Conservation (phyloP, 2,329 filamentous ascomycete species). For the Endothia cerciana region DNA sequence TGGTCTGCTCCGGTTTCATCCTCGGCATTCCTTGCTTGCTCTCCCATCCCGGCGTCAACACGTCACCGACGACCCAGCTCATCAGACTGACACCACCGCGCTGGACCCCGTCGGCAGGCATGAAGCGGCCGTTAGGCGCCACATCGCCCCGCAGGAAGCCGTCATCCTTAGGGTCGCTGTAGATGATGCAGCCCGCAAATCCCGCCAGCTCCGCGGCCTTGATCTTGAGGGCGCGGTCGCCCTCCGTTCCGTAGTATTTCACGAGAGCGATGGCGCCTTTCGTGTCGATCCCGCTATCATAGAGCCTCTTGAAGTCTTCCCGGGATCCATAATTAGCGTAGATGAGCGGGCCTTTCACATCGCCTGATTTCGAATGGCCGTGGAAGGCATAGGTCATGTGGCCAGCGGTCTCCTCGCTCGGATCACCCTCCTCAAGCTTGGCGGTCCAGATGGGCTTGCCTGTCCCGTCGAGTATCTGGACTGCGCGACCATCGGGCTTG, state of each 20-base stretch:
- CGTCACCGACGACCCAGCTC: conserved; percentile 85
- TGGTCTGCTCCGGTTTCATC: conserved; percentile 69
- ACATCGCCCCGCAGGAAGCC: conserved; percentile 74
- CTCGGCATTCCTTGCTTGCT: conserved; percentile 68
- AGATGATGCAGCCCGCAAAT: conserved; percentile 85
- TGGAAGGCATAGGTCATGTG: conserved; percentile 82
- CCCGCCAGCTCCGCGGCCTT: conserved; percentile 88
- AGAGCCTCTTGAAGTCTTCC: conserved; percentile 77
- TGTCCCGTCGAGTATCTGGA: conserved; percentile 76
- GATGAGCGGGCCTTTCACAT: conserved; percentile 82
- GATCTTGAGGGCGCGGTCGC: conserved; percentile 78
- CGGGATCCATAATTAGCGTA: conserved; percentile 92
- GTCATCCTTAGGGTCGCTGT: conserved; percentile 86
- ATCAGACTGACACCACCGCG: conserved; percentile 79
- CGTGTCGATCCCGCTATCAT: conserved; percentile 72
- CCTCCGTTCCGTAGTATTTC: conserved; percentile 75
- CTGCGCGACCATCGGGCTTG: conserved; percentile 71
- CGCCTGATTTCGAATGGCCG: conserved; percentile 83
- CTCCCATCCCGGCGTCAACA: conserved; percentile 87
- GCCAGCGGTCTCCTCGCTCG: conserved; percentile 63
- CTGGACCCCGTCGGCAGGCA: conserved; percentile 82
- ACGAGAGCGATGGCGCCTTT: conserved; percentile 84
- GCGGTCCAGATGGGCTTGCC: conserved; percentile 74
- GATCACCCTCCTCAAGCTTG: conserved; percentile 78
- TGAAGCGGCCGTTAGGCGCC: conserved; percentile 77